These are phyloP conservation scores for Penicillium janthinellum DNA, from an alignment of 2,329 filamentous ascomycete genomes.

Conservation along the genomic window DNA sequence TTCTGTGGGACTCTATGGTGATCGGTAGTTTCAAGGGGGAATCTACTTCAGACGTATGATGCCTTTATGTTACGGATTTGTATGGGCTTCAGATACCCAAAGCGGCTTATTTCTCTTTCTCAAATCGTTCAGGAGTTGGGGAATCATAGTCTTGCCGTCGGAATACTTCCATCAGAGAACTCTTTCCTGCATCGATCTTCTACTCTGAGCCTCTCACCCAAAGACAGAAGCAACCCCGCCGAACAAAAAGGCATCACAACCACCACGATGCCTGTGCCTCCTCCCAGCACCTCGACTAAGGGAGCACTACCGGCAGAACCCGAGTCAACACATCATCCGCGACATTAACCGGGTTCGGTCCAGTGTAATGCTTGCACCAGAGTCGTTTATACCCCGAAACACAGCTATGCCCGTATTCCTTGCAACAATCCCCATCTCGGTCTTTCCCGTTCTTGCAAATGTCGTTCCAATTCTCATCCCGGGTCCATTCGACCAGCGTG, in stretches of 20 bases:
- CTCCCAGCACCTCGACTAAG: neutral
- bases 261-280: neutral
- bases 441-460: constrained; percentile 7
- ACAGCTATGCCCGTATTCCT: constrained; percentile 8
- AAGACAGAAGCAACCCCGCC: neutral
- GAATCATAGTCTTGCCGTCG: neutral
- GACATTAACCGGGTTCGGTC: neutral
- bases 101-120: neutral
- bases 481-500: constrained; percentile 12
- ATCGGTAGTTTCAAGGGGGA: constrained; percentile 10
- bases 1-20: constrained; percentile 40
- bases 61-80: neutral
- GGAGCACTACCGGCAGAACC: constrained; percentile 1
- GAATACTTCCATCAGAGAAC: constrained; percentile 1
- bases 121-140: constrained; percentile 2
- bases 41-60: too few relatives aligned
- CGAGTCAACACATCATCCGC: constrained; percentile 5
- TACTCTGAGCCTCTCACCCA: neutral
- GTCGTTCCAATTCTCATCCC: constrained; percentile 1
- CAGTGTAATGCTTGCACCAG: constrained; percentile 13
- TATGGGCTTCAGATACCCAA: constrained; percentile 15
- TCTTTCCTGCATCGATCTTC: neutral
- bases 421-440: constrained; percentile 6
- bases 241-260: neutral
- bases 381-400: constrained; percentile 16